These are phyloP conservation scores for Scutellaria galericulata DNA, from an alignment of 257 asterid species.

Conservation along the genomic window DNA sequence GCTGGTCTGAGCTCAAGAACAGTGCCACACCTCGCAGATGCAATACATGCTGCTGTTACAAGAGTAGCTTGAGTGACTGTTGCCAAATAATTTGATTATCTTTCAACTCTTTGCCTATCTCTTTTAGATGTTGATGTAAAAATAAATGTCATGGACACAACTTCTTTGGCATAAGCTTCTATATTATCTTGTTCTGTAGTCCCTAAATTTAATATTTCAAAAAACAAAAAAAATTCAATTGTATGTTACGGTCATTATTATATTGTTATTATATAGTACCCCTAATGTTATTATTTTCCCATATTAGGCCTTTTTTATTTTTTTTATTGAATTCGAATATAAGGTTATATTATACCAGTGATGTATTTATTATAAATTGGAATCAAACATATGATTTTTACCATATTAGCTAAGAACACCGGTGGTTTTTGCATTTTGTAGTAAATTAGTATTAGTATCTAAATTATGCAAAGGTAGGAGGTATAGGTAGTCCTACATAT, in stretches of 20 bases:
- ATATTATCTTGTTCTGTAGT: not conserved
- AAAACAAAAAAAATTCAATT: not conserved
- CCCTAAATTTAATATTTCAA: not conserved
- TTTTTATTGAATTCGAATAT: too few species aligned
- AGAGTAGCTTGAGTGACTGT: slow-evolving; percentile 40
- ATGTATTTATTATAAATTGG: too few species aligned
- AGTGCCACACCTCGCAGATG: slow-evolving; percentile 94
- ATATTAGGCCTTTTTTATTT: too few species aligned
- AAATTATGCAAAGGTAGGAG: too few species aligned
- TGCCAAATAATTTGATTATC: not conserved
- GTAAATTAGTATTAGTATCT: too few species aligned
- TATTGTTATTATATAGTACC: not conserved
- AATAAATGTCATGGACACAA: slow-evolving; percentile 26
- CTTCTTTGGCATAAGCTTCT: not conserved
- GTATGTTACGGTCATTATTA: not conserved
- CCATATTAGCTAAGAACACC: too few species aligned
- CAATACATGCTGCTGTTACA: slow-evolving; percentile 92
- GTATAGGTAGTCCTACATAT: too few species aligned
- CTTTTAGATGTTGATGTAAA: not conserved
- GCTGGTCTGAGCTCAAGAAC: slow-evolving; percentile 94
- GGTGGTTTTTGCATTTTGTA: too few species aligned
- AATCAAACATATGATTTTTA: too few species aligned
- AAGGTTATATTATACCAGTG: too few species aligned
- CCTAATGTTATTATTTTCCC: too few species aligned
- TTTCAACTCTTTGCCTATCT: not conserved